Conservation (phyloP, 176 grass and related monocot genomes). For the Oryza glaberrima region DNA sequence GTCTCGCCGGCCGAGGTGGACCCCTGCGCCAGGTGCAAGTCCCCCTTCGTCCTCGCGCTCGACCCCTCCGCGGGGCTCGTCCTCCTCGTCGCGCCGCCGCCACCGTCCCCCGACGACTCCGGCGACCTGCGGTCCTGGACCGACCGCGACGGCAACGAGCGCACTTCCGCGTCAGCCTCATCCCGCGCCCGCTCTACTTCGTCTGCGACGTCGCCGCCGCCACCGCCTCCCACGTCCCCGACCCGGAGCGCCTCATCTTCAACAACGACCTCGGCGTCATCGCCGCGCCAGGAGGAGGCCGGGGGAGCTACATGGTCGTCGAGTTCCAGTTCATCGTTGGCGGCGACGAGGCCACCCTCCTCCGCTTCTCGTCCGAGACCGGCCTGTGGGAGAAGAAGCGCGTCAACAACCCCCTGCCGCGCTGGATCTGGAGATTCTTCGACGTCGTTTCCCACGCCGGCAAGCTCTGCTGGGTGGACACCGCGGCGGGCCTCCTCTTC, state of each 20-base stretch:
- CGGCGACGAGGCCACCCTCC: not conserved
- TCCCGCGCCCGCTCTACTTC: not conserved
- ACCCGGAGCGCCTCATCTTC: not conserved
- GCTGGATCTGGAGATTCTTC: not conserved
- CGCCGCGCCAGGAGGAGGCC: not conserved
- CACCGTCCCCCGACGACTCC: no score
- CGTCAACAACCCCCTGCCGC: not conserved
- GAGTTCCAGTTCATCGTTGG: not conserved
- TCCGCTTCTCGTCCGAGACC: not conserved
- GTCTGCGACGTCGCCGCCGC: not conserved
- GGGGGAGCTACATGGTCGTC: not conserved
- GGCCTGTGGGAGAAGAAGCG: not conserved
- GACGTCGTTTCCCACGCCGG: slow-evolving; percentile 9
- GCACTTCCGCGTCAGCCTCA: no score
- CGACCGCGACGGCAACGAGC: no score
- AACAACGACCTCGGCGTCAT: not conserved
- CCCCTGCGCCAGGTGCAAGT: no score
- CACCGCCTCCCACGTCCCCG: not conserved
- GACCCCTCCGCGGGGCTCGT: no score
- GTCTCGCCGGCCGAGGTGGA: no score
- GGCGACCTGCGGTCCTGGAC: no score
- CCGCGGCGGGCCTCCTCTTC: not conserved
- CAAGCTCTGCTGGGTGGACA: slow-evolving; percentile 33
- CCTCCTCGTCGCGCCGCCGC: no score
- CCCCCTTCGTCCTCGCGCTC: no score